Base-by-base conservation (phyloP, 768 basidiomycete genomes). In the Antrodiella citrinella region DNA sequence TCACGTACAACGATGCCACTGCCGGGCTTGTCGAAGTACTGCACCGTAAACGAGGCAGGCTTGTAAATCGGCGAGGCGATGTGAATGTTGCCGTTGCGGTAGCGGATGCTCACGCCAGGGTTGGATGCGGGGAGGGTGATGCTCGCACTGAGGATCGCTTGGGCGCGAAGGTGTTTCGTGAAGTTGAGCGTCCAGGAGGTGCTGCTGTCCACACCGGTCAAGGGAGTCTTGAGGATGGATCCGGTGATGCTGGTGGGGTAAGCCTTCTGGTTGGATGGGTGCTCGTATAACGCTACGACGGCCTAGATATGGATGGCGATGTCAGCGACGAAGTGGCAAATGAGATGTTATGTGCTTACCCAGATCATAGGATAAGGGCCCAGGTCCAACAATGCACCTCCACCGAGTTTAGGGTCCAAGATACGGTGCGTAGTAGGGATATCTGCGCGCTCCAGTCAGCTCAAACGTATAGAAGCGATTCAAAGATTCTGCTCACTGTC, bases 301-400 rank as follows among this genome's bases (percentile, higher is more conserved):
- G 87, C 81, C 88, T 89, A 58, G n/a, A 35, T 55, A 2, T 23
- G n/a, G 4, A 7, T 4, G 7, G 18, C n/a, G n/a, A n/a, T n/a
- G n/a, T n/a, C n/a, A n/a, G n/a, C n/a, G n/a, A n/a, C n/a, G n/a
- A n/a, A n/a, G n/a, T n/a, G n/a, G n/a, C n/a, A n/a, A n/a, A n/a
- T 20, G 15, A 35, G 13, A 5, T 15, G 12, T 20, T 38, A 42
- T n/a, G 3, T 13, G 62, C 75, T 41, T 62, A 81, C 84, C 87
- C 87, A 90, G 58, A 89, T 73, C 56, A 89, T 68, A 7, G 86
- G 87, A 65, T 91, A 92, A 10, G 89, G 86, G 1, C 56, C 90
- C 86, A 93, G 74, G 63, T 93, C 91, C 19, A 95, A 76, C 23
- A 95, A 62, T 11, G 82, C 88, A 0, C 91, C 91, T 9, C 91